Base-by-base conservation (phyloP, 768 basidiomycete genomes). In the Termitomyces sp. region DNA sequence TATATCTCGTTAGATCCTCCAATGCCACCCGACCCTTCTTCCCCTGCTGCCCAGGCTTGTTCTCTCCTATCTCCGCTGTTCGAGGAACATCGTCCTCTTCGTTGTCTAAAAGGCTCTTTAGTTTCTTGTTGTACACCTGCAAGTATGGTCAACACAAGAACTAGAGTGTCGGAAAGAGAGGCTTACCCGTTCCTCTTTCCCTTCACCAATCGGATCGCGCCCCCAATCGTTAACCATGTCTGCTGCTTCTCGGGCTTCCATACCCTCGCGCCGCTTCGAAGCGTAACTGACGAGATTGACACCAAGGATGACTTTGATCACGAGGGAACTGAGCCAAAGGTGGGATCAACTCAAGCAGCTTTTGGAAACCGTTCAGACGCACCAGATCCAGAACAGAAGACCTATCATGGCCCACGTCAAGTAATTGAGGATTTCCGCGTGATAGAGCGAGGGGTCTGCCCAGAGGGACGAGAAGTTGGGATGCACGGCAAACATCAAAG, bases 231-330 rank as follows among this genome's bases (percentile, higher is more conserved):
- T 97, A 14, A 95, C 77, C 3, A 67, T 77, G 68, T 98, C 95
- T 18, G 82, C 88, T 20, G 79, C 78, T 55, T 82, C 85, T 48
- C 92, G 85, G 37, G 78, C 82, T 49, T 92, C 91, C 88, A 93
- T 89, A 3, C 87, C 91, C 2, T 81, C 81, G 47, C 84, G 81
- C 51, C 95, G 78, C 43, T 81, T 75, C 0, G 87, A 84, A 4
- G 95, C 94, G 69, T 91, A 95, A 57, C 87, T 88, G 13, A 96
- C 80, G 3, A 98, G 77, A 60, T 91, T 87, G 4, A 96, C 84
- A 3, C 96, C 96, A 47, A 98, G 81, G n/a, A 98, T 88, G 34
- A 98, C 79, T 72, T 99, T 98, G 63, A 98, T 77, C 4, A 89
- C 87, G 9, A 97, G 82, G 62, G 89, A 83, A 67, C 94, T 90